Percentiles rank a stretch among this genome's conserved stretches.
Evolutionary conservation across 331 rosid species (phyloP).

Genomic region (Cydonia oblonga): DNA sequence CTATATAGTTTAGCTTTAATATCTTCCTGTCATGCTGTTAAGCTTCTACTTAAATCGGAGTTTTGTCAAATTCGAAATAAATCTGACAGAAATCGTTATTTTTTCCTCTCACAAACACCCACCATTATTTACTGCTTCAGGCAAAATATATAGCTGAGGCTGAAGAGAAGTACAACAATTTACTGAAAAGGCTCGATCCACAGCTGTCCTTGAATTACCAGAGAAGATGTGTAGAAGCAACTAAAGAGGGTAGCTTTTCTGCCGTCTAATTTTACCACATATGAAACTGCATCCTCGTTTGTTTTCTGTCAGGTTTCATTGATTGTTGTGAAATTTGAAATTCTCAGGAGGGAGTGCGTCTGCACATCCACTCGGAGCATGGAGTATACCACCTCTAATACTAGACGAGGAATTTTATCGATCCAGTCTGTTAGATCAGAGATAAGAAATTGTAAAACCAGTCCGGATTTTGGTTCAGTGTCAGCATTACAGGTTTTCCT

Average conservation of each 20-base stretch:
- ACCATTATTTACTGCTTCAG: conserved; percentile 22
- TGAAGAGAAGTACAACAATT: conserved; percentile 52
- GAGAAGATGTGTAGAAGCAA: conserved; percentile 85
- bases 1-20: not conserved
- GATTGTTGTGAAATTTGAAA: conserved; percentile 4
- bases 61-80: not conserved
- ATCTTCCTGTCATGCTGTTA: not conserved
- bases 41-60: not conserved
- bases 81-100: not conserved
- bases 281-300: not conserved
- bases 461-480: not conserved
- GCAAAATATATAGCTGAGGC: conserved; percentile 72
- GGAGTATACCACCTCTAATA: conserved; percentile 73
- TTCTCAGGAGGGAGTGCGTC: conserved; percentile 60
- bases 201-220: conserved; percentile 54
- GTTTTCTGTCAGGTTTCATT: not conserved
- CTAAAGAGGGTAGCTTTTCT: conserved; percentile 58
- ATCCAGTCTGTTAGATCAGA: conserved; percentile 20
- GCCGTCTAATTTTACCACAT: not conserved
- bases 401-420: conserved; percentile 63
- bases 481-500: not conserved
- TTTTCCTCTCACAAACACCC: not conserved
- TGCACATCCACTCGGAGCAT: conserved; percentile 60
- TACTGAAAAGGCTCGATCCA: conserved; percentile 56
- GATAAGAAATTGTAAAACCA: not conserved